Evolutionary conservation across 2,329 filamentous ascomycete species (phyloP).

Genomic region (Coleophoma cylindrospora): DNA sequence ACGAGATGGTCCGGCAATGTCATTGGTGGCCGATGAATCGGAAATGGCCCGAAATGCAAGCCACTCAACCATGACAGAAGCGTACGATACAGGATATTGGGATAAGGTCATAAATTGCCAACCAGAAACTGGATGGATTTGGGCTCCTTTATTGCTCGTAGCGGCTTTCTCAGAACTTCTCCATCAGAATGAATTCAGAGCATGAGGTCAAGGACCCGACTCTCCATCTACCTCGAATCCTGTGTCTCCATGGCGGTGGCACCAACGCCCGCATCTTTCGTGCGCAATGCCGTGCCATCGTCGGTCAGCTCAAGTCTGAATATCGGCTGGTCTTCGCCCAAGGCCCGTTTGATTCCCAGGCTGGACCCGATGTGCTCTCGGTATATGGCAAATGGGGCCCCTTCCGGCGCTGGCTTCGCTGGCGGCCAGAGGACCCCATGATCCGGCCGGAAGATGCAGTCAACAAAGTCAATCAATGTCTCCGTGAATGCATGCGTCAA

Average conservation of each 20-base stretch:
- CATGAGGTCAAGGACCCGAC: too few species aligned
- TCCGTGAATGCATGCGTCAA: constrained; percentile 41
- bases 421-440: constrained; percentile 52
- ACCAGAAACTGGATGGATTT: too few species aligned
- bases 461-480: constrained; percentile 32
- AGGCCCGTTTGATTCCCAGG: constrained; percentile 57
- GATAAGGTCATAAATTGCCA: too few species aligned
- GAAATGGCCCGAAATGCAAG: too few species aligned
- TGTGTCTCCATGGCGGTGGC: not conserved
- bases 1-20: too few species aligned
- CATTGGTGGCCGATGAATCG: too few species aligned
- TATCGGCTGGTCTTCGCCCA: constrained; percentile 73
- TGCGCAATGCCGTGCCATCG: constrained; percentile 34
- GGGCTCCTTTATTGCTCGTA: too few species aligned
- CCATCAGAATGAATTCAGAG: too few species aligned
- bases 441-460: constrained; percentile 36
- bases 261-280: not conserved
- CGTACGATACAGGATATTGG: too few species aligned
- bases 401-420: constrained; percentile 61
- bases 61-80: too few species aligned
- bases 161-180: too few species aligned
- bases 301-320: constrained; percentile 26
- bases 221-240: not conserved
- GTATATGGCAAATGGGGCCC: constrained; percentile 64
- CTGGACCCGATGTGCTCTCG: constrained; percentile 56